Base-by-base conservation (phyloP, 2,329 filamentous ascomycete species). In the Fusarium continuum region DNA sequence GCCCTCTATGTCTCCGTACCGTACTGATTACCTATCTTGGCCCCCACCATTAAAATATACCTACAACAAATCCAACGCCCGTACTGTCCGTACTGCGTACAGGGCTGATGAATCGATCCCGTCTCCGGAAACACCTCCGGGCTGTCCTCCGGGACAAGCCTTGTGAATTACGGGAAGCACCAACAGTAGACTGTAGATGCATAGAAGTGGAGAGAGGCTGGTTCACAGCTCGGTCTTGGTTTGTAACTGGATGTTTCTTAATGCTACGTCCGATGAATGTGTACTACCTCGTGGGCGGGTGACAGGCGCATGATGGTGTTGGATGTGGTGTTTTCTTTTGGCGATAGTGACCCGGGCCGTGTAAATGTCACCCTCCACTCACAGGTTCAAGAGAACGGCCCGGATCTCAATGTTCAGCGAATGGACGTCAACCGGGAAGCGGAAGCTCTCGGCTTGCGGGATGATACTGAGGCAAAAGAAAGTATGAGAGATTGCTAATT, bases 101-200 rank as follows among this genome's bases (percentile, higher is more conserved):
- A n/a, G n/a, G 62, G 29, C 62, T 53, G 58, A 66, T 49, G 41
- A 48, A 66, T 55, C 48, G 49, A 64, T 41, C 31, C 53, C 44
- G 38, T 44, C 48, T 35, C 67, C 67, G 67, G 58, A 38, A 55
- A 57, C 63, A 60, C 46, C 60, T 58, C 67, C 62, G 60, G 67
- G 34, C 50, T 51, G 44, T 29, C 35, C 62, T 52, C 64, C 67
- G 56, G 62, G 51, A 47, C 40, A 47, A 63, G 35, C 47, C 38
- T 49, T 45, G 35, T 40, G 44, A 54, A 38, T 20, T 61, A 41
- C 36, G 45, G 47, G 38, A 56, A 55, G 31, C 39, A 32, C 40
- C 52, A 59, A 38, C 41, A 45, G 36, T n/a, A n/a, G n/a, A n/a
- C n/a, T n/a, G 35, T 50, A 38, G 40, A 56, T 35, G 56, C 38